Conservation (phyloP, 495 filamentous ascomycete species). For the Aspergillus haitiensis region DNA sequence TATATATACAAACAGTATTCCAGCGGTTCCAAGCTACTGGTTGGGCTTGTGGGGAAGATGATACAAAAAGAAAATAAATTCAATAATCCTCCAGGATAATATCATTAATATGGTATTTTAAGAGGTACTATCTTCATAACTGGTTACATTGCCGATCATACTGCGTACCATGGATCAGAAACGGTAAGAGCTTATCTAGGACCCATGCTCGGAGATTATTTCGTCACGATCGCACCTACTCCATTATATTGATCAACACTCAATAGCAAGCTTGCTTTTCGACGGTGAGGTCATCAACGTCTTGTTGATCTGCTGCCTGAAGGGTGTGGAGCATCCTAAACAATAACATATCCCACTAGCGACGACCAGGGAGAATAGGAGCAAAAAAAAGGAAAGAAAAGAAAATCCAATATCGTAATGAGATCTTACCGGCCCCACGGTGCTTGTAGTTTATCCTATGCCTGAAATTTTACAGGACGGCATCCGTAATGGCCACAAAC, state of each 20-base stretch:
- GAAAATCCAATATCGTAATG: not conserved
- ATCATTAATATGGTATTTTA: no score
- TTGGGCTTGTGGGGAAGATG: no score
- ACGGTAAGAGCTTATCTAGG: not conserved
- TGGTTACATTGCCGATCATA: not conserved
- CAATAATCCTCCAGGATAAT: no score
- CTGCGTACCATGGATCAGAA: not conserved
- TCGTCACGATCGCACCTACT: not conserved
- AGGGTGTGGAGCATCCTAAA: not conserved
- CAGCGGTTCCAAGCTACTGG: no score
- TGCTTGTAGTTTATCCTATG: not conserved
- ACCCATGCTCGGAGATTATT: not conserved
- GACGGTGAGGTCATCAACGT: not conserved
- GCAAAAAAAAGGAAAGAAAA: not conserved
- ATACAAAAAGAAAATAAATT: no score
- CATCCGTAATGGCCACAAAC: slow-evolving; percentile 11
- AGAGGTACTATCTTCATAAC: no score
- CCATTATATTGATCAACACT: not conserved
- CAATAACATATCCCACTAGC: not conserved
- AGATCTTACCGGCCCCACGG: not conserved
- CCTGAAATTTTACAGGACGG: not conserved
- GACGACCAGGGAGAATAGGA: no score
- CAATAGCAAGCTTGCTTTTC: not conserved
- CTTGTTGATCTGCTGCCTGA: not conserved
- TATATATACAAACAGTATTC: no score